Evolutionary conservation across 2,329 filamentous ascomycete genomes (phyloP).

Genomic region (Didymella sp.): DNA sequence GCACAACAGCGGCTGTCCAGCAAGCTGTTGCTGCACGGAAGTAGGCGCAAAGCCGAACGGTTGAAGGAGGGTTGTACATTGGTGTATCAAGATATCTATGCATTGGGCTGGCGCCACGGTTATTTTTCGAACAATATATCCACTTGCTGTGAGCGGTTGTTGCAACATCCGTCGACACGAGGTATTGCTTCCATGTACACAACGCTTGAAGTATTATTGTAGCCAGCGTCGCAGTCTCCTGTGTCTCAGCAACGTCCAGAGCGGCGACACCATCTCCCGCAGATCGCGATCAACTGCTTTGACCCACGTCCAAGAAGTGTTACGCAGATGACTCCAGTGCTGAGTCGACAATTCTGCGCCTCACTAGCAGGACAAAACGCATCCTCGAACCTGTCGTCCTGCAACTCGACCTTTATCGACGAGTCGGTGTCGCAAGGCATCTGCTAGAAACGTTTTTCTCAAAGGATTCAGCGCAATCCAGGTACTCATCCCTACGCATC

Average conservation of each 20-base stretch:
- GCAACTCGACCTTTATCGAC: no score
- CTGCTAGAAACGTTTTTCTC: no score
- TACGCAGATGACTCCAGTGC: background rate
- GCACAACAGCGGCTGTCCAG: constrained; percentile 40
- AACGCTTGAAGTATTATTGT: background rate
- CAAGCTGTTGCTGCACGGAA: constrained; percentile 43
- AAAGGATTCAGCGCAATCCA: no score
- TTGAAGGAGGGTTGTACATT: constrained; percentile 27
- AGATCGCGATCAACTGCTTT: background rate
- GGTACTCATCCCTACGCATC: no score
- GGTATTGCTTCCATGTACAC: background rate
- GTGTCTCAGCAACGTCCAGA: background rate
- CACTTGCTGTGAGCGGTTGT: constrained; percentile 15
- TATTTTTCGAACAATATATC: constrained; percentile 26
- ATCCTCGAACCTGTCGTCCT: background rate
- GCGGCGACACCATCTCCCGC: background rate
- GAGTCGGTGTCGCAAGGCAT: no score
- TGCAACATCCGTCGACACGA: background rate
- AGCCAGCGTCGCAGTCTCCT: background rate
- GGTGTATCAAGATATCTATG: constrained; percentile 36
- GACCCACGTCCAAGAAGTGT: background rate
- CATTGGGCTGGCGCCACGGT: constrained; percentile 41
- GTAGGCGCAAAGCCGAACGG: constrained; percentile 11
- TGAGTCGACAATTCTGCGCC: background rate
- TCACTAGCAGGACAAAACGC: background rate